A percentile compares a stretch with the other conserved stretches of the same genome.
Evolutionary conservation across 2,329 filamentous ascomycete species (phyloP).

Genomic region (Microdochium nivale): DNA sequence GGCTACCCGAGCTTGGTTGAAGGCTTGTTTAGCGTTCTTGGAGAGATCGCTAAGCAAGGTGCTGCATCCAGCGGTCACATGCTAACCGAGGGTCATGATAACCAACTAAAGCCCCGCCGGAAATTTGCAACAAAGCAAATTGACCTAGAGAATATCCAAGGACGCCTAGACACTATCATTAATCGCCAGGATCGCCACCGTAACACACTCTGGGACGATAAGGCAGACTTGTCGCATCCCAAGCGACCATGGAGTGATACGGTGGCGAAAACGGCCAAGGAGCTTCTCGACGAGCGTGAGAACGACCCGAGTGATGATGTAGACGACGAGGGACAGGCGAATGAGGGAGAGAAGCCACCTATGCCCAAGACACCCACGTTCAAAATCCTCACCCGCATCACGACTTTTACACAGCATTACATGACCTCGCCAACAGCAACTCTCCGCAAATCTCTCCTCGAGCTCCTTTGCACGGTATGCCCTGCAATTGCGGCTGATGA

Average conservation of each 20-base stretch:
- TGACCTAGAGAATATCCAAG: conserved; percentile 30
- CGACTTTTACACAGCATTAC: conserved; percentile 80
- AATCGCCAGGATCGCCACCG: conserved; percentile 25
- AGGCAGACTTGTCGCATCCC: conserved; percentile 21
- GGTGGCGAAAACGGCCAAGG: conserved; percentile 15
- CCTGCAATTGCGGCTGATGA: conserved; percentile 68
- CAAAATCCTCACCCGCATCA: conserved; percentile 71
- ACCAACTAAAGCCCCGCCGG: conserved; percentile 21
- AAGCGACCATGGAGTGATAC: conserved; percentile 23
- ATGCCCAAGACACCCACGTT: conserved; percentile 71
- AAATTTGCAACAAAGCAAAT: conserved; percentile 23
- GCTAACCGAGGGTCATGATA: background rate
- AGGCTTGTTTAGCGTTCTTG: conserved; percentile 72
- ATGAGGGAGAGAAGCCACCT: conserved; percentile 38
- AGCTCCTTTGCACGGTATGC: conserved; percentile 64
- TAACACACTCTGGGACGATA: conserved; percentile 22
- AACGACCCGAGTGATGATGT: conserved; percentile 21
- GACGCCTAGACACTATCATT: conserved; percentile 54
- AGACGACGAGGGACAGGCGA: conserved; percentile 23
- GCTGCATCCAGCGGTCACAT: conserved; percentile 24
- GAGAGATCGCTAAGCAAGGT: conserved; percentile 76
- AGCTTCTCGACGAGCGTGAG: conserved; percentile 15
- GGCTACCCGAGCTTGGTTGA: conserved; percentile 85
- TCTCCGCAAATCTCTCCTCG: conserved; percentile 69
- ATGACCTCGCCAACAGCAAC: conserved; percentile 76